Base-by-base conservation (phyloP, 306 rosid species). In the Dryas octopetala region DNA sequence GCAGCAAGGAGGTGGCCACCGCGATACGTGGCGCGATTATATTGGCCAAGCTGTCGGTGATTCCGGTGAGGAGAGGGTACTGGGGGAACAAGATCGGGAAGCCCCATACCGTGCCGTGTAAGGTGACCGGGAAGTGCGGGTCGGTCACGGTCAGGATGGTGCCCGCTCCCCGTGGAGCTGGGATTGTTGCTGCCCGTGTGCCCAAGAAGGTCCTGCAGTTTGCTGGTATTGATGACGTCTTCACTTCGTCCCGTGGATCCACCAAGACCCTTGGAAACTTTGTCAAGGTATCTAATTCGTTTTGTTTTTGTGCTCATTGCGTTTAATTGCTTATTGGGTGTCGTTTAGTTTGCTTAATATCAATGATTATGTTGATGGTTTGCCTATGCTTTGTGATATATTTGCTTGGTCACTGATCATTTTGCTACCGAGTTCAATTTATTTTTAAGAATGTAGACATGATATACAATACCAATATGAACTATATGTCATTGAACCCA, bases 31-130 rank as follows among this genome's bases (percentile, higher is more conserved):
- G 93, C 0, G 75, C 87, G 5, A 91, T 91, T 1, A 91, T 91
- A 1, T 55, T 91, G 32, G 96, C 96, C 0, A 91, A 91, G 84
- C 81, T 91, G 4, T 88, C 93, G 0, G 87, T 91, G 4, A 81
- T 91, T 49, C 97, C 93, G 0, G 90, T 91, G 7, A 87, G 93
- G 73, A 82, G 90, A 44, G 93, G 93, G 0, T 91, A 88, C 50
- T 91, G 96, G 96, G 93, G 93, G 0, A 91, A 91, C 83, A 91
- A 89, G 90, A 91, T 91, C 15, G 93, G 97, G 1, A 89, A 87
- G 60, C 97, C 96, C 0, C 96, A 91, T 58, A 91, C 96, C 0
- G 93, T 91, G 26, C 96, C 96, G 0, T 90, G 90, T 69, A 86
- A 88, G 87, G 90, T 88, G 4, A 88, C 93, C 5, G 93, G 93